phyloP scores from a whole-genome alignment of 495 filamentous ascomycete species.

The Aspergillus leporis region DNA sequence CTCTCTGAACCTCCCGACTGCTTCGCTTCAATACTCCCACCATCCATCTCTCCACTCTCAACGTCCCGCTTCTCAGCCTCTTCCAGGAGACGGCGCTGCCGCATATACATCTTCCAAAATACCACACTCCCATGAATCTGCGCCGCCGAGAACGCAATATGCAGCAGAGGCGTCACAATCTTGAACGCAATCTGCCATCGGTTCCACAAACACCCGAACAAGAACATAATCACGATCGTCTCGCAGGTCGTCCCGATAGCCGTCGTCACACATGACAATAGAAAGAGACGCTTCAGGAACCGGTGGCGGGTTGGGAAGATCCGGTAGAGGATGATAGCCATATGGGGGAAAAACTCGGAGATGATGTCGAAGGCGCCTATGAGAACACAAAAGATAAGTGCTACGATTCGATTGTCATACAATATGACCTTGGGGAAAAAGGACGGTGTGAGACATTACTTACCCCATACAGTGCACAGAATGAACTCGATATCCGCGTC shows the following conservation, averaged over 20 bases:
- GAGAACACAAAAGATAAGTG: too few species aligned
- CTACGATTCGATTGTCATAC: too few species aligned
- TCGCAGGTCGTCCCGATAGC: constrained; percentile 43
- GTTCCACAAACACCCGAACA: constrained; percentile 49
- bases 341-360: constrained; percentile 50
- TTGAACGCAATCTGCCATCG: constrained; percentile 51
- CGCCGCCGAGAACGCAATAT: constrained; percentile 42
- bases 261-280: constrained; percentile 39
- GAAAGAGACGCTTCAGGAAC: constrained; percentile 45
- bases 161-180: constrained; percentile 48
- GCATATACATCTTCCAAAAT: constrained; percentile 44
- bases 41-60: not conserved
- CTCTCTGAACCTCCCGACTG: too few species aligned
- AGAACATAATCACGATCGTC: constrained; percentile 49
- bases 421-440: too few species aligned
- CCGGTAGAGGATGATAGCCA: constrained; percentile 52
- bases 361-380: constrained; percentile 53
- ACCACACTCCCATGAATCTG: constrained; percentile 48
- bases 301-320: constrained; percentile 38
- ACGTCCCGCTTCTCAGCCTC: constrained; percentile 2
- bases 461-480: constrained; percentile 52
- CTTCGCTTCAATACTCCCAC: constrained; percentile 1
- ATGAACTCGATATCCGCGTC: constrained; percentile 52
- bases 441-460: constrained; percentile 9
- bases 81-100: constrained; percentile 28